Base-by-base conservation (phyloP, 139 green algal genomes). In the Auxenochlorella pyrenoidosa region DNA sequence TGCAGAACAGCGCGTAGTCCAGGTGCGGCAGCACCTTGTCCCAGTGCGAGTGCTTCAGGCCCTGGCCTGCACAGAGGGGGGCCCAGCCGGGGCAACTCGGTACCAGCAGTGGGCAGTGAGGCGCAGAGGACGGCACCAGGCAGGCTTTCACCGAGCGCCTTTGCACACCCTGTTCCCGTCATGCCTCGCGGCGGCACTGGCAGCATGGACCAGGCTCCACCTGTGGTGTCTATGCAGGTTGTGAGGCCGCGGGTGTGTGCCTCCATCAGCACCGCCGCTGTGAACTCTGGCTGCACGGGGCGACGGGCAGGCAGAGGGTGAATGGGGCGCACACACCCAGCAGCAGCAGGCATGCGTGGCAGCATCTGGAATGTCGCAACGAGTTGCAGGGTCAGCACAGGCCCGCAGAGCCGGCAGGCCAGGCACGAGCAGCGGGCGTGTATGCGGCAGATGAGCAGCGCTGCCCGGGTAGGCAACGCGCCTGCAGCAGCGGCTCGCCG, bases 1-100 rank as follows among this genome's bases (percentile, higher is more conserved):
- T 92, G 90, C 94, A 96, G 40, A 95, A 93, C 41, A 96, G 89
- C 43, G 92, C 94, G 66, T 93, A 85, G 82, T 96, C 94, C 2
- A 91, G 92, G 90, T 95, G 92, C 3, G 92, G 92, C 58, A 96
- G 86, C 77, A 96, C 92, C 58, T 90, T 75, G 82, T 95, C 92
- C 91, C 89, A 92, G 83, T 92, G 88, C 40, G 84, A 38, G 68
- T 90, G 76, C 83, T 94, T 94, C 79, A 86, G 92, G 76, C 94
- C 94, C 83, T 94, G 91, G 24, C 90, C 94, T 83, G 44, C 76
- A 68, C 38, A 47, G 6, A 54, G 40, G 36, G 32, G 54, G 36
- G 73, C 73, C 28, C 41, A 38, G 16, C 70, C 47, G 10, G 36
- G 70, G 34, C 47, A 54, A 1, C 34, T 2, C 34, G 70, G 34